Base-by-base conservation (phyloP, 2,329 filamentous ascomycete species). In the Xylariomycetidae sp. region DNA sequence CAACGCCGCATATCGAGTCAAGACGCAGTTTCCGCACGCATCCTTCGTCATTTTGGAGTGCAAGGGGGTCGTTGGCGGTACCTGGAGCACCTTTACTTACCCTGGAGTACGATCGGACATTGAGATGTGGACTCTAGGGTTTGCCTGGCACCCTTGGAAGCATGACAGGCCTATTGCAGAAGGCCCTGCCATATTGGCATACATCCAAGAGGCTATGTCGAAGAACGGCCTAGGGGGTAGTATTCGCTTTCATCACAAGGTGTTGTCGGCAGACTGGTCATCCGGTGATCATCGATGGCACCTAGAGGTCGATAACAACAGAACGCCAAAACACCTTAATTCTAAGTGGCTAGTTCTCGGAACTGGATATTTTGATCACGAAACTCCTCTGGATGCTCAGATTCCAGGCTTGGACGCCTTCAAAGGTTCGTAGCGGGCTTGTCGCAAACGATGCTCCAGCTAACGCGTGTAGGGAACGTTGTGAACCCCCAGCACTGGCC, bases 401-500 rank as follows among this genome's bases (percentile, higher is more conserved):
- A 80, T 83, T 27, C 74, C 77, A 0, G 74, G 74, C 2, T 59
- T 83, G 8, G 63, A 74, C 2, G 62, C 66, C 16, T 82, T 82
- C 63, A 57, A 71, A 42, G 77, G 77, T 27, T 57, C 63, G 23
- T 71, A 45, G 70, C 74, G n/a, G n/a, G n/a, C 0, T 56, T 79
- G 33, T 48, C 67, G 30, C 58, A 67, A 3, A 45, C 59, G 2
- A 78, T 80, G 27, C 71, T 74, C 0, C 72, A 72, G 3, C 65
- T 88, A 59, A 80, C 16, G 61, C 72, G 3, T 61, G 64, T 16
- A 45, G 77, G 77, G 23, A 57, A 63, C 19, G 56, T 72, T 12
- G 59, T 79, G 11, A 76, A 81, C 42, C 77, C 78, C 1, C 78
- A 82, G 41, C 80, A 79, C 61, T 88, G 85, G 84, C 81, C 82